Base-by-base conservation (phyloP, 306 rosid genomes). In the Castanea crenata region DNA sequence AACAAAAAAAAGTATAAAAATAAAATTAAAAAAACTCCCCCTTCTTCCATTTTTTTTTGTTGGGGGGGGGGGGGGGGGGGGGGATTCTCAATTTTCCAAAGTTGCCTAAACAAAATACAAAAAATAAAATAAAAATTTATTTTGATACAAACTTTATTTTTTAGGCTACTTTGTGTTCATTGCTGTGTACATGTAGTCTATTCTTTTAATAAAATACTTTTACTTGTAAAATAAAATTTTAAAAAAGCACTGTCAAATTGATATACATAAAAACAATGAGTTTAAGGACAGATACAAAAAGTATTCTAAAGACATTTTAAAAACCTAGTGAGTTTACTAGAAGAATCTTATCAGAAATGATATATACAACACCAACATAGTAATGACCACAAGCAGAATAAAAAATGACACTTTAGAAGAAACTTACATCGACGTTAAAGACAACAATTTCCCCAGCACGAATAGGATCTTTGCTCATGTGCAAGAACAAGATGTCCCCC, bases 381-480 rank as follows among this genome's bases (percentile, higher is more conserved):
- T 18, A 29, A 58, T 18, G 32, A 14, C 52, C 27, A 58, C 2
- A 11, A 12, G 12, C 19, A 55, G 19, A 76, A 58, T 69, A 21
- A 23, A 63, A 18, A 49, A 68, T 29, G 46, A 23, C 78, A 55
- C 1, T 10, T 73, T 18, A 18, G 74, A 52, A 38, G 27, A 62
- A 56, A 73, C 99, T 88, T 86, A 94, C 99, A 79, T 92, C 97
- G 25, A 91, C 88, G 77, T 94, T 92, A 70, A 94, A 94, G 16
- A 94, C 98, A 75, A 94, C 98, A 88, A 94, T 94, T 85, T 94
- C 98, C 80, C 98, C 98, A 0, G 98, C 91, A 62, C 98, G 93
- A 81, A 94, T 94, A 51, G 98, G 98, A 69, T 91, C 97, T 56
- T 90, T 87, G 84, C 89, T 91, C 97, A 94, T 91, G 90, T 87